phyloP scores from a whole-genome alignment of 106 monocot species.

The Apostasia shenzhenica region DNA sequence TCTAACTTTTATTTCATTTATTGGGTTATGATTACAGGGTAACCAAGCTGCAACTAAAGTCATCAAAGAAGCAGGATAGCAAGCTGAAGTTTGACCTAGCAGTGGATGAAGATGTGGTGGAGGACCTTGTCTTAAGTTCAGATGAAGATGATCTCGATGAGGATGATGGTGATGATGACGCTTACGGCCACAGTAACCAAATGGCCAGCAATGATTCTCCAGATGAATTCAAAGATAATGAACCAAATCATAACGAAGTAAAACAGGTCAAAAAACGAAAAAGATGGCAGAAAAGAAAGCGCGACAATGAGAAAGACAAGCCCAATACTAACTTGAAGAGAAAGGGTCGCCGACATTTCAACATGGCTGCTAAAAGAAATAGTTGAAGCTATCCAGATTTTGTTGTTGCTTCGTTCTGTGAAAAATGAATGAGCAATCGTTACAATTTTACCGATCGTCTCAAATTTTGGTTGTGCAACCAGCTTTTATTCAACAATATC shows the following conservation, averaged over 20 bases:
- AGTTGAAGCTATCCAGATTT: too few species aligned
- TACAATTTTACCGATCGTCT: too few species aligned
- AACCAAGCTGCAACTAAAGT: constrained; percentile 20
- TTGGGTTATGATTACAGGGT: constrained; percentile 10
- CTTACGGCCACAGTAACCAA: background rate
- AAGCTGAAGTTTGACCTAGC: constrained; percentile 14
- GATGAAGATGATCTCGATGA: constrained; percentile 28
- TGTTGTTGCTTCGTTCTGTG: too few species aligned
- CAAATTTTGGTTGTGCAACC: too few species aligned
- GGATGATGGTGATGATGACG: constrained; percentile 3
- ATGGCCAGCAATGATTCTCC: background rate
- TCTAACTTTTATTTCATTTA: background rate
- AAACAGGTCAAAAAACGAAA: background rate
- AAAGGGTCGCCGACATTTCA: background rate
- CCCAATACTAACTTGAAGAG: background rate
- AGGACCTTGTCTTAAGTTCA: constrained; percentile 87
- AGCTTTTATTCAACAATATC: too few species aligned
- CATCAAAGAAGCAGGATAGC: constrained; percentile 28
- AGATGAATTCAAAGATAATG: constrained; percentile 19
- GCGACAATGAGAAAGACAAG: too few species aligned
- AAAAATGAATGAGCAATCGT: too few species aligned
- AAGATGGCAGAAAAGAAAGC: background rate
- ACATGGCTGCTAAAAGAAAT: background rate
- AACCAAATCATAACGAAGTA: background rate
- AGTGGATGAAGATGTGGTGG: constrained; percentile 73